A percentile compares a stretch with the other conserved stretches of the same genome.
Evolutionary conservation across 73 alveolate species (phyloP).

Genomic region (Paramecium tetraurelia): DNA sequence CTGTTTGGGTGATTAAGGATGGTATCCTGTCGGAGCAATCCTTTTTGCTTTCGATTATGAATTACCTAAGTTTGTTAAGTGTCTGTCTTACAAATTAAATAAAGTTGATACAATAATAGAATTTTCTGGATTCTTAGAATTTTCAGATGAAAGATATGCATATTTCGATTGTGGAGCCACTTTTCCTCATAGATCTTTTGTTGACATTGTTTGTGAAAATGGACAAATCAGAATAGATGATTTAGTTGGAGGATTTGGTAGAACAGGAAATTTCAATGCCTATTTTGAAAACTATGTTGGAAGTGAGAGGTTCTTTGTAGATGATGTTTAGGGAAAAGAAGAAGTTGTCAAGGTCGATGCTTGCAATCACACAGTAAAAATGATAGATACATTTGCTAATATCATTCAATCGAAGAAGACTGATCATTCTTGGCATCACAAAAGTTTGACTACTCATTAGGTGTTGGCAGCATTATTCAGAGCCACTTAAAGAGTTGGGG

Average conservation of each 20-base stretch:
- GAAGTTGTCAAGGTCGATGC: slow-evolving; percentile 55
- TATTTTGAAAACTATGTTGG: slow-evolving; percentile 67
- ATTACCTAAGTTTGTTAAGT: slow-evolving; percentile 60
- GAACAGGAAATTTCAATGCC: slow-evolving; percentile 68
- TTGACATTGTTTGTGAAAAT: slow-evolving; percentile 64
- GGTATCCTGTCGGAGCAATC: slow-evolving; percentile 71
- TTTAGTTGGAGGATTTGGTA: slow-evolving; percentile 69
- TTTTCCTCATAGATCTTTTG: slow-evolving; percentile 62
- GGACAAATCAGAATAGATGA: slow-evolving; percentile 66
- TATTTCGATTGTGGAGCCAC: slow-evolving; percentile 70
- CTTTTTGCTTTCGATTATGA: slow-evolving; percentile 68
- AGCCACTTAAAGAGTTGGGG: not conserved
- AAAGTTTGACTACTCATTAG: slow-evolving; percentile 52
- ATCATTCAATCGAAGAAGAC: slow-evolving; percentile 34
- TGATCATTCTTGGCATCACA: slow-evolving; percentile 57
- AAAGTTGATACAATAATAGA: slow-evolving; percentile 72
- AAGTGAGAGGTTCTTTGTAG: slow-evolving; percentile 63
- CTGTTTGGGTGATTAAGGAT: slow-evolving; percentile 70
- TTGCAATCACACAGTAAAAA: slow-evolving; percentile 61
- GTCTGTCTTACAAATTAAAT: slow-evolving; percentile 56
- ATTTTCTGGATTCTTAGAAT: slow-evolving; percentile 65
- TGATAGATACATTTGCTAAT: slow-evolving; percentile 63
- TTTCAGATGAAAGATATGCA: slow-evolving; percentile 66
- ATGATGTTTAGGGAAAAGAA: slow-evolving; percentile 67
- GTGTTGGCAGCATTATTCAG: slow-evolving; percentile 65